phyloP scores from a whole-genome alignment of 805 yeast species.

The Sungouiozyma intestinalis region DNA sequence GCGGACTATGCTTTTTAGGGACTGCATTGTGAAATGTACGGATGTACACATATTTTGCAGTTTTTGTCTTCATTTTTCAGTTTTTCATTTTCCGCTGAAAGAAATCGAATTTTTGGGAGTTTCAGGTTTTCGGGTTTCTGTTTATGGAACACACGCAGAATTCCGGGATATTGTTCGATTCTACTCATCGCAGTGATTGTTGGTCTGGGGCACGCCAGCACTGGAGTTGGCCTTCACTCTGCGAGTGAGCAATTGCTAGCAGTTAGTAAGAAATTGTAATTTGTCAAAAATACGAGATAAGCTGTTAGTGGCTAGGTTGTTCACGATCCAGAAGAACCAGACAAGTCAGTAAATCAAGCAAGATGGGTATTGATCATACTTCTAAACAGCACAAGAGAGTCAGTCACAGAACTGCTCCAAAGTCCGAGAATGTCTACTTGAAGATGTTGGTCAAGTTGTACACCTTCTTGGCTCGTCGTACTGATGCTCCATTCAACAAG shows the following conservation, averaged over 20 bases:
- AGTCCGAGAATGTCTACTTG: conserved; percentile 98
- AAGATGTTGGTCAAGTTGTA: conserved; percentile 94
- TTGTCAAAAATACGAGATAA: no score
- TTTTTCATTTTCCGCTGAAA: no score
- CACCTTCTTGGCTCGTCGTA: conserved; percentile 99
- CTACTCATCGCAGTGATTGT: background rate
- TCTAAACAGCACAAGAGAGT: conserved; percentile 91
- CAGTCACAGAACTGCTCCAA: conserved; percentile 98
- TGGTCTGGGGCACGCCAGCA: background rate
- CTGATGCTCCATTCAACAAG: conserved; percentile 98
- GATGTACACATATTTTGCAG: background rate
- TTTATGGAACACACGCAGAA: background rate
- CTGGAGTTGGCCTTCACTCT: background rate
- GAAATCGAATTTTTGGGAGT: no score
- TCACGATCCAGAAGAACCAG: background rate
- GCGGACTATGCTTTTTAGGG: no score
- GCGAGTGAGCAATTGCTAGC: background rate
- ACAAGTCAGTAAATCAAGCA: conserved; percentile 8
- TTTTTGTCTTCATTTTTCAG: no score
- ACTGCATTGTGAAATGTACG: background rate
- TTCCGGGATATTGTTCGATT: background rate
- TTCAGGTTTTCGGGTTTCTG: background rate
- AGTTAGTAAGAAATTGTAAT: background rate
- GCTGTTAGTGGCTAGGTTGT: no score
- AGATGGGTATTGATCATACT: conserved; percentile 97